Conservation (phyloP, 768 basidiomycete species). For the Holtermanniella nyarrowii region DNA sequence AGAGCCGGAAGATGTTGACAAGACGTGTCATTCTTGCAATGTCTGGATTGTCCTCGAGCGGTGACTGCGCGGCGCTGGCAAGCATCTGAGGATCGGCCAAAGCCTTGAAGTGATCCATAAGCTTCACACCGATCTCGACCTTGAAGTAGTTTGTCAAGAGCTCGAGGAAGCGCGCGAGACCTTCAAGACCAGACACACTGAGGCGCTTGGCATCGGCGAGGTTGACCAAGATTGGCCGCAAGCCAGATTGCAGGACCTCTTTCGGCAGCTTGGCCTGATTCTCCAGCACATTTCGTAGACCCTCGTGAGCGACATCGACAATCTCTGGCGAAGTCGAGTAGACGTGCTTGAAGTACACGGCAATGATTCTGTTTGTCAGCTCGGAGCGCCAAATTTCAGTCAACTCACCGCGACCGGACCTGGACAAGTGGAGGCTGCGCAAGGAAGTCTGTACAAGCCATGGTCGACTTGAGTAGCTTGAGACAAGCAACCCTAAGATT, state of each 20-base stretch:
- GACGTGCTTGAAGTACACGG: constrained; percentile 95
- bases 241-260: constrained; percentile 85
- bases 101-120: constrained; percentile 87
- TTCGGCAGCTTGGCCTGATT: constrained; percentile 88
- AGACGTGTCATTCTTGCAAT: constrained; percentile 89
- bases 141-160: constrained; percentile 98
- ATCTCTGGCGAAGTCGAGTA: constrained; percentile 85
- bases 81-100: constrained; percentile 84
- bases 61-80: constrained; percentile 63
- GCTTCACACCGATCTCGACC: constrained; percentile 95
- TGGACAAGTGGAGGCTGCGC: constrained; percentile 50
- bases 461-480: constrained; percentile 80
- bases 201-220: constrained; percentile 90
- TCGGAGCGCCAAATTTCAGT: constrained; percentile 1
- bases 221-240: constrained; percentile 95
- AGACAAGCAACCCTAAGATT: constrained; percentile 91
- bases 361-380: constrained; percentile 62
- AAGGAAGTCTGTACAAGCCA: constrained; percentile 91
- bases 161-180: constrained; percentile 83
- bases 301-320: constrained; percentile 90
- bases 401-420: constrained; percentile 67
- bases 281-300: constrained; percentile 73
- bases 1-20: constrained; percentile 91
- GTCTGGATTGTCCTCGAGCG: constrained; percentile 71
- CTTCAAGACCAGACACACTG: constrained; percentile 77